Base-by-base conservation (phyloP, 257 asterid species). In the Ocimum tenuiflorum region DNA sequence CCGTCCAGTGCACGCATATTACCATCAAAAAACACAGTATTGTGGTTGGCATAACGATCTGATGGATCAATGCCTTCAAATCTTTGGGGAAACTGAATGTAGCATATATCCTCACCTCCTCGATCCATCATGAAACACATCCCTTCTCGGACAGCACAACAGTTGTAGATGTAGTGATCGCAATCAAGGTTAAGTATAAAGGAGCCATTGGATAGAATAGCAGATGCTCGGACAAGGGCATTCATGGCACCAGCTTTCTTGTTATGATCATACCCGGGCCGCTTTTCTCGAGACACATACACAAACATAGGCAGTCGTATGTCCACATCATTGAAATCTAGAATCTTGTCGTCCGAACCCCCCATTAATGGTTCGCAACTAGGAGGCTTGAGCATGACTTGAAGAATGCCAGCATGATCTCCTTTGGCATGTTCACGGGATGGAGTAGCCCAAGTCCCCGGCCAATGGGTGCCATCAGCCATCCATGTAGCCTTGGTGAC, bases 391-490 rank as follows among this genome's bases (percentile, higher is more conserved):
- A 85, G 17, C 91, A 85, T 85, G 29, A 82, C 91, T 77, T 84
- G 87, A 17, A 84, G 75, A 24, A 84, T 84, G 36, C 91, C 91
- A 0, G 91, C 86, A 19, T 84, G 91, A 43, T 84, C 91, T 0
- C 91, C 91, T 51, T 79, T 84, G 29, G 84, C 78, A 33, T 84
- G 91, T 6, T 84, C 91, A 0, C 82, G 72, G 0, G 84, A 42
- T 0, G 84, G 18, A 38, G 15, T 11, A 0, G 71, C 71, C 91
- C 91, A 84, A 12, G 88, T 77, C 4, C 91, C 91, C 0, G 91
- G 91, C 88, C 91, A 85, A 19, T 85, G 91, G 1, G 88, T 82
- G n/a, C 91, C 91, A 17, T 85, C 91, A 0, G 91, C 91, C 91
- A 85, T 85, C 91, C 91, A 85, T 0, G 91, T 85, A 27, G 88